These are phyloP conservation scores for Mycena rebaudengoi DNA, from an alignment of 768 basidiomycete species.

Conservation along the genomic window DNA sequence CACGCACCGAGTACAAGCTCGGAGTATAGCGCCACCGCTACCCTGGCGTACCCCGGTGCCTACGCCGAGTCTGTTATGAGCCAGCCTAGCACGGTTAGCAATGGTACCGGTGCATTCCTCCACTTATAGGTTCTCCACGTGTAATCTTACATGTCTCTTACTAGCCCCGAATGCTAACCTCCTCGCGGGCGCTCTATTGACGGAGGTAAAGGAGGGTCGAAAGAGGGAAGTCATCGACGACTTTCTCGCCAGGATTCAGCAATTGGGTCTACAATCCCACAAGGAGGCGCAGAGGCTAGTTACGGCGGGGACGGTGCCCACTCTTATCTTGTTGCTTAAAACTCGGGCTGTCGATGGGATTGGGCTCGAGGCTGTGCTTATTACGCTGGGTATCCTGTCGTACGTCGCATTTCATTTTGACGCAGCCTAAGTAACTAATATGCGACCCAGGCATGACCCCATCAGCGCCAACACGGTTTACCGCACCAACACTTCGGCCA, in stretches of 20 bases:
- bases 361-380: conserved; percentile 33
- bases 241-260: conserved; percentile 30
- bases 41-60: background rate
- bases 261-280: conserved; percentile 28
- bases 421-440: background rate
- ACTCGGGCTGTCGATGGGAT: conserved; percentile 32
- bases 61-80: conserved; percentile 24
- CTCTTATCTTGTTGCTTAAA: conserved; percentile 34
- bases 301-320: conserved; percentile 34
- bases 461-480: conserved; percentile 37
- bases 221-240: conserved; percentile 32
- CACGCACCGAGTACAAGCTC: conserved; percentile 10
- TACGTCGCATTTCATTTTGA: conserved; percentile 9
- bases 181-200: conserved; percentile 34
- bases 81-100: conserved; percentile 14
- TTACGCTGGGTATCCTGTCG: conserved; percentile 34
- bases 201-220: conserved; percentile 32
- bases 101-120: background rate
- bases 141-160: background rate
- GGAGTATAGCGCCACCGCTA: background rate
- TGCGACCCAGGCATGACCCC: conserved; percentile 28
- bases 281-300: conserved; percentile 36
- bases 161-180: conserved; percentile 30
- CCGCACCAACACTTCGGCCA: conserved; percentile 31
- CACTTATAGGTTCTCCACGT: background rate